Conservation (phyloP, 2,329 filamentous ascomycete genomes). For the Trichoderma harzianum region DNA sequence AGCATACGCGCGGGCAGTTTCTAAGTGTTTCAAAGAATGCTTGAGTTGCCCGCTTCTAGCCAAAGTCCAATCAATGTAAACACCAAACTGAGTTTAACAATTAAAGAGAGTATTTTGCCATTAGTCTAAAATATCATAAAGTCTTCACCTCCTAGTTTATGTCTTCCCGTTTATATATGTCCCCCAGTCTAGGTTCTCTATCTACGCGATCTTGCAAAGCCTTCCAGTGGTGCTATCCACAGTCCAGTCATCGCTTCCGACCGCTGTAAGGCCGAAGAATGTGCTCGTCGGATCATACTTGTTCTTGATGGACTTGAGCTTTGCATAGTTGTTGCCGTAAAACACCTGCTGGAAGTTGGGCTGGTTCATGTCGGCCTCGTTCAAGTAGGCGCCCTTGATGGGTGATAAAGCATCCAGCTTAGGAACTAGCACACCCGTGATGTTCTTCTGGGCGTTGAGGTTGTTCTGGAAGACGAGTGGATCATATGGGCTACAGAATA, state of each 20-base stretch:
- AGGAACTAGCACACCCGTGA: neutral
- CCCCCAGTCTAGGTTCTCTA: neutral
- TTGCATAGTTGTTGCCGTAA: slow-evolving; percentile 41
- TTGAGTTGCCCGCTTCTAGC: accelerated
- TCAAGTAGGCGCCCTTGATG: slow-evolving; percentile 35
- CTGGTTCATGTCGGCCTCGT: slow-evolving; percentile 44
- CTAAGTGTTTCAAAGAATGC: neutral
- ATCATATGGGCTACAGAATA: neutral
- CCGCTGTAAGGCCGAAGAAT: slow-evolving; percentile 44
- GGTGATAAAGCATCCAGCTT: neutral
- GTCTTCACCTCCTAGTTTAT: neutral
- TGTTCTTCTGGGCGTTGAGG: neutral
- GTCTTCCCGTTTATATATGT: neutral
- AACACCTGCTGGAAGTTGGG: slow-evolving; percentile 39
- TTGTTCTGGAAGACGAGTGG: neutral
- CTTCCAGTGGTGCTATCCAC: neutral
- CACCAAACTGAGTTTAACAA: neutral
- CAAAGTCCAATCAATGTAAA: neutral
- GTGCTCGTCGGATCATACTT: slow-evolving; percentile 43
- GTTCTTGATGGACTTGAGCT: slow-evolving; percentile 41
- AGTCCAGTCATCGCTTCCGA: slow-evolving; percentile 41
- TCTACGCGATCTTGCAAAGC: neutral
- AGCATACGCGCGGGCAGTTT: neutral
- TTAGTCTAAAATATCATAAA: neutral
- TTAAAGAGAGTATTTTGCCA: neutral